Conservation (phyloP, 495 filamentous ascomycete genomes). For the Corynascus novoguineensis region DNA sequence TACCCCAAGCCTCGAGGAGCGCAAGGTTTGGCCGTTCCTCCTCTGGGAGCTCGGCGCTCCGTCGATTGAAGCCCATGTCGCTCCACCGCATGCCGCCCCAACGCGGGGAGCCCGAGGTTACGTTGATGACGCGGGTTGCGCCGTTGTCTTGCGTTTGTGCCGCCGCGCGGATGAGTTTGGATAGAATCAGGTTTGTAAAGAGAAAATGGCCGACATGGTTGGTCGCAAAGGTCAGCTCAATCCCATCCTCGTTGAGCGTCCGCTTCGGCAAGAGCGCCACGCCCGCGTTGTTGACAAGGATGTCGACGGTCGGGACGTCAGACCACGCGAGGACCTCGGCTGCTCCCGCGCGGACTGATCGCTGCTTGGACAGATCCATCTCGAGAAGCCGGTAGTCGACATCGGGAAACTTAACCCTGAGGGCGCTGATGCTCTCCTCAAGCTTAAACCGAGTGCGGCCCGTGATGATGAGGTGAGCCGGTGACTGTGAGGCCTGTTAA, state of each 20-base stretch:
- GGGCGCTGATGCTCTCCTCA: background rate
- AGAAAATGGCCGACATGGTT: conserved; percentile 2
- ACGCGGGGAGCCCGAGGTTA: background rate
- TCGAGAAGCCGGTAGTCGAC: background rate
- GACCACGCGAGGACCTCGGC: background rate
- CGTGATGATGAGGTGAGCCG: conserved; percentile 1
- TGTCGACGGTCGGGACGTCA: background rate
- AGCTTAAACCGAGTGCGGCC: background rate
- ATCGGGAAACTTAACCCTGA: background rate
- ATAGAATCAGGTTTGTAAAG: background rate
- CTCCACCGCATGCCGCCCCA: background rate
- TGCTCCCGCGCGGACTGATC: background rate
- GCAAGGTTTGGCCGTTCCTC: background rate
- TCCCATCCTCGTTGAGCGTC: background rate
- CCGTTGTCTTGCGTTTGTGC: background rate
- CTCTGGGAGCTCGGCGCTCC: background rate
- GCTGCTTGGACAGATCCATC: background rate
- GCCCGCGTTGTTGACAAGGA: background rate
- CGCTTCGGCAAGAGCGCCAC: background rate
- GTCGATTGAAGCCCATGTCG: background rate
- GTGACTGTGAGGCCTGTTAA: background rate
- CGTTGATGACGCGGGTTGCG: background rate
- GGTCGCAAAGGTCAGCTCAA: background rate
- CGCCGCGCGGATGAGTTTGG: background rate
- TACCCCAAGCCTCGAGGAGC: background rate